These are phyloP conservation scores for Suhomyces bokatorum DNA, from an alignment of 1,139 yeast genomes.

Conservation along the genomic window DNA sequence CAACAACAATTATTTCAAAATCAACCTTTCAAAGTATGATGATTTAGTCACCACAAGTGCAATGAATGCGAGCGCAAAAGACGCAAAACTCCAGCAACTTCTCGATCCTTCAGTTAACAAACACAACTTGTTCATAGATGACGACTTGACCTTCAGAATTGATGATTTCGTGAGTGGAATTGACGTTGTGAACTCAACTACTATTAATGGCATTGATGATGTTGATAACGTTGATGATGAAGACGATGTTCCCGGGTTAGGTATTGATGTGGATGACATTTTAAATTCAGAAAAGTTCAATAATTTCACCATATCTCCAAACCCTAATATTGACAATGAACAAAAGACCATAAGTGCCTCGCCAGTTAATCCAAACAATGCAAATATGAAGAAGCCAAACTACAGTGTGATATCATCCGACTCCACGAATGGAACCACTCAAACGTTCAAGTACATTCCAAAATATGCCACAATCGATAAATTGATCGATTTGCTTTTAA, in stretches of 20 bases:
- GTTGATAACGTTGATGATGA: constrained; percentile 36
- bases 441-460: constrained; percentile 34
- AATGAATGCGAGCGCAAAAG: constrained; percentile 12
- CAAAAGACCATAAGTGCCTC: not conserved
- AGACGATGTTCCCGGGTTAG: constrained; percentile 43
- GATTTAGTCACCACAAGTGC: constrained; percentile 23
- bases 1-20: constrained; percentile 40
- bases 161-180: constrained; percentile 42
- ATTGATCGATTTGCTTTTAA: constrained; percentile 42
- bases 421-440: constrained; percentile 13
- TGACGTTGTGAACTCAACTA: constrained; percentile 24
- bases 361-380: constrained; percentile 1
- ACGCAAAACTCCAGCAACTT: constrained; percentile 17
- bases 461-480: constrained; percentile 43
- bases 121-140: constrained; percentile 34
- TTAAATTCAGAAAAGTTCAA: constrained; percentile 45
- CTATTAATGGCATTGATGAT: constrained; percentile 24
- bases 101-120: constrained; percentile 24
- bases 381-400: constrained; percentile 13
- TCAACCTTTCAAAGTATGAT: constrained; percentile 40
- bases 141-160: constrained; percentile 38
- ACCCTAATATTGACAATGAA: constrained; percentile 12
- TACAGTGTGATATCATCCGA: constrained; percentile 19
- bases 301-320: constrained; percentile 30
- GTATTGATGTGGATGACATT: constrained; percentile 49